These are phyloP conservation scores for Sphaceloma murrayae DNA, from an alignment of 2,329 filamentous ascomycete genomes.

Conservation along the genomic window DNA sequence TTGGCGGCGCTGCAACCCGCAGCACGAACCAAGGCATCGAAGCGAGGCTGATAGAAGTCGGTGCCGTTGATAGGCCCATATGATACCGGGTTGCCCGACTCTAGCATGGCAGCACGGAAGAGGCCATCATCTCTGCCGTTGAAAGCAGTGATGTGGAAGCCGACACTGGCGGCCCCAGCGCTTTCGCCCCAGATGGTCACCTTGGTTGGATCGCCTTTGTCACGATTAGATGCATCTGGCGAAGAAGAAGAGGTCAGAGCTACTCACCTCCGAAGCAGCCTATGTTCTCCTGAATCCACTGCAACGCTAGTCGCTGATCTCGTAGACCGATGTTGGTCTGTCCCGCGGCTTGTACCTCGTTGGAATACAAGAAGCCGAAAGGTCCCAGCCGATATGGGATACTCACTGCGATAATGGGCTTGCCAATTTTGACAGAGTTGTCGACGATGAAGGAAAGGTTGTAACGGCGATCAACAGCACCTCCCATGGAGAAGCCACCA, in stretches of 20 bases:
- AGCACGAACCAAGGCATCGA: constrained; percentile 50
- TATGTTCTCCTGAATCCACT: constrained; percentile 38
- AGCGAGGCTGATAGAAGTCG: constrained; percentile 44
- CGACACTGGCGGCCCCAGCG: constrained; percentile 38
- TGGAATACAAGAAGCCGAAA: constrained; percentile 59
- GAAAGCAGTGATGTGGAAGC: constrained; percentile 39
- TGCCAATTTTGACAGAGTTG: constrained; percentile 33
- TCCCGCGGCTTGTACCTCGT: constrained; percentile 44
- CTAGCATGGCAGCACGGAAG: constrained; percentile 40
- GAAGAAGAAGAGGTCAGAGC: neutral
- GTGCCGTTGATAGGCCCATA: constrained; percentile 28
- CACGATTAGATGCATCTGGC: no score
- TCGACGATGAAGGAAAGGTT: constrained; percentile 53
- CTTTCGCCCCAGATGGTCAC: constrained; percentile 39
- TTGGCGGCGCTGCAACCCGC: constrained; percentile 49
- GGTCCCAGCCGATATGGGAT: constrained; percentile 57
- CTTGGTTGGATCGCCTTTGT: constrained; percentile 31
- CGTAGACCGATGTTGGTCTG: constrained; percentile 40
- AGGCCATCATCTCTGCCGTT: constrained; percentile 39
- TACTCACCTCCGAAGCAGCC: constrained; percentile 29
- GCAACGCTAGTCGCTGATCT: constrained; percentile 37
- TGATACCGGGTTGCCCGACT: constrained; percentile 33
- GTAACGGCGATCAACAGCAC: constrained; percentile 46
- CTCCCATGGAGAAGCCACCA: constrained; percentile 45
- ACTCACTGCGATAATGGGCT: constrained; percentile 48